Percentiles rank a stretch among this genome's conserved stretches.
Conservation (phyloP, 2,329 filamentous ascomycete species). For the Colletotrichum lupini region DNA sequence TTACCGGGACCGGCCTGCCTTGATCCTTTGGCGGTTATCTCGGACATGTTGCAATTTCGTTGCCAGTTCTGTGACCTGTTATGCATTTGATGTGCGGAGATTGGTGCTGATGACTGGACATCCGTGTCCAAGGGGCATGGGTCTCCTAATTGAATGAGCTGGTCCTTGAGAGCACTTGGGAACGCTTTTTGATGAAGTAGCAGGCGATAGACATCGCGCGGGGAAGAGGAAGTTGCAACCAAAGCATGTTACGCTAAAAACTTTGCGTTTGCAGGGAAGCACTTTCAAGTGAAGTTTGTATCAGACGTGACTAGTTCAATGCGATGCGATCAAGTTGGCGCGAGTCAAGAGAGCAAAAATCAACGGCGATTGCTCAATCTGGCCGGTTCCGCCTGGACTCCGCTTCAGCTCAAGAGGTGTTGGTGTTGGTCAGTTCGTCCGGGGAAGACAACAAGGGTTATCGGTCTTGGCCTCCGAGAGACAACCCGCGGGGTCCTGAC, state of each 20-base stretch:
- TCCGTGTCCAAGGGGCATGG: not conserved
- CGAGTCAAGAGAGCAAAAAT: conserved; percentile 17
- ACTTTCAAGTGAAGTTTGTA: conserved; percentile 8
- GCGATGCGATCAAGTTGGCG: not conserved
- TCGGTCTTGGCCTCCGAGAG: not conserved
- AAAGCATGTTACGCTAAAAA: not conserved
- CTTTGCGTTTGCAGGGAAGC: not conserved
- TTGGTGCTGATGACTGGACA: not conserved
- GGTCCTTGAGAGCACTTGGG: no score
- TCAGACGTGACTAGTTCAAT: conserved; percentile 7
- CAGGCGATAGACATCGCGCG: not conserved
- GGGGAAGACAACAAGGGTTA: not conserved
- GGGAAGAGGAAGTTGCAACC: not conserved
- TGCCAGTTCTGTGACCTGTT: not conserved
- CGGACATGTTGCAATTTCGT: not conserved
- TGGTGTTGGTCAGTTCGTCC: not conserved
- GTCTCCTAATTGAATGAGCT: not conserved
- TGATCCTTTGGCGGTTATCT: not conserved
- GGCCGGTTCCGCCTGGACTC: not conserved
- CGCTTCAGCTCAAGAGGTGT: not conserved
- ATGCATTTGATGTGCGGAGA: not conserved
- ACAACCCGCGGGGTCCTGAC: not conserved
- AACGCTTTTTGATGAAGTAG: not conserved
- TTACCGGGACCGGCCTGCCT: not conserved
- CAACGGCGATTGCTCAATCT: not conserved